Base-by-base conservation (phyloP, 257 asterid genomes). In the Solanum medicagineum region DNA sequence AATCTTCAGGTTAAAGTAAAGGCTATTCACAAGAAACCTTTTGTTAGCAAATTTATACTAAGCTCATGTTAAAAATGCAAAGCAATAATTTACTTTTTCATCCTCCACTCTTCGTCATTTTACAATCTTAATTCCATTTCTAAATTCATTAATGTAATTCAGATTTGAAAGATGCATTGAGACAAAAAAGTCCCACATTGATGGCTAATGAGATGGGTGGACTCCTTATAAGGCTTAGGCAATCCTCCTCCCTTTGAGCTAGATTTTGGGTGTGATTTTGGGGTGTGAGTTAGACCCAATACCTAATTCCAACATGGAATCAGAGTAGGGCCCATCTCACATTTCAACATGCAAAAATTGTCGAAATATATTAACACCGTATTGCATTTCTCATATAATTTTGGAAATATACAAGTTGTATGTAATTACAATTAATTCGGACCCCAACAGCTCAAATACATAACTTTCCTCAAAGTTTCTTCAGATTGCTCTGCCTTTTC, bases 371-470 rank as follows among this genome's bases (percentile, higher is more conserved):
- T 63, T 17, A 24, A 63, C 42, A 62, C 36, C 13, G 16, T 60
- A 22, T 60, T 60, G 69, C 36, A 60, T 17, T 63, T 63, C 70
- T 63, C 40, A 24, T 60, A 60, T 60, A 60, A 60, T 60, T 60
- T 60, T 22, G 36, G 4, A 60, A 60, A 60, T 63, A 63, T 2
- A 24, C 1, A 5, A 24, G 5, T 22, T 40, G 40, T 73, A 73
- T n/a, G 22, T 74, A 57, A 20, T 8, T 57, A 57, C 13, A 20
- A 66, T 86, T 10, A 71, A 71, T 71, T 79, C 11, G 88, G 88
- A 80, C 90, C 90, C 90, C 90, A 88, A 29, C 90, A 86, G 81
- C 90, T 88, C 87, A 86, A 86, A 79, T 66, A 83, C 88, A 87
- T 85, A 40, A 87, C 88, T 79, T 84, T 88, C 55, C 87, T 86